phyloP scores from a whole-genome alignment of 1,284 basidiomycete species.

The Naganishia liquefaciens region DNA sequence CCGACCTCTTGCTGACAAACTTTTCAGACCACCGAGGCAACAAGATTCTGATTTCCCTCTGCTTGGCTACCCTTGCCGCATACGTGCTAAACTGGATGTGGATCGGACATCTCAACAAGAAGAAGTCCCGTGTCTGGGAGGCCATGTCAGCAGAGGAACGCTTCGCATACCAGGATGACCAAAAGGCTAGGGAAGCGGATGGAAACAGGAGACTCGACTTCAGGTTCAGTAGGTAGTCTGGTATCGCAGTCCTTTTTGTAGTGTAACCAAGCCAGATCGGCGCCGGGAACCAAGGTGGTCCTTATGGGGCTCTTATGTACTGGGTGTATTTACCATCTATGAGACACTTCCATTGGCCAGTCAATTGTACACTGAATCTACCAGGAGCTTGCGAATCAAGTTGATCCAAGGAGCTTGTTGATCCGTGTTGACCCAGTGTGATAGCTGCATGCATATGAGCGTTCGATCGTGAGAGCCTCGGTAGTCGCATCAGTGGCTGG shows the following conservation, averaged over 20 bases:
- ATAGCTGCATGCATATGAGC: too few species aligned
- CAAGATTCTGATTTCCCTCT: constrained; percentile 41
- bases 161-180: constrained; percentile 38
- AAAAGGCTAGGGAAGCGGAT: constrained; percentile 25
- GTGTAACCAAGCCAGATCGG: not conserved
- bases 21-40: constrained; percentile 47
- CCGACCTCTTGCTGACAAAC: not conserved
- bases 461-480: too few species aligned
- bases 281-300: not conserved
- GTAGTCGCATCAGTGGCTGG: too few species aligned
- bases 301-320: not conserved
- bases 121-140: constrained; percentile 41
- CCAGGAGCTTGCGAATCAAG: too few species aligned
- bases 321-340: not conserved
- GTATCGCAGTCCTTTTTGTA: not conserved
- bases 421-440: too few species aligned
- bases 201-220: constrained; percentile 33
- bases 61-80: constrained; percentile 35
- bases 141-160: constrained; percentile 38
- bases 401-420: too few species aligned
- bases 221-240: constrained; percentile 26
- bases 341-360: not conserved
- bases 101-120: constrained; percentile 37
- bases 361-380: too few species aligned
- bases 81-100: constrained; percentile 38